phyloP scores from a whole-genome alignment of 176 grass and related monocot species.

The Thalia dealbata region DNA sequence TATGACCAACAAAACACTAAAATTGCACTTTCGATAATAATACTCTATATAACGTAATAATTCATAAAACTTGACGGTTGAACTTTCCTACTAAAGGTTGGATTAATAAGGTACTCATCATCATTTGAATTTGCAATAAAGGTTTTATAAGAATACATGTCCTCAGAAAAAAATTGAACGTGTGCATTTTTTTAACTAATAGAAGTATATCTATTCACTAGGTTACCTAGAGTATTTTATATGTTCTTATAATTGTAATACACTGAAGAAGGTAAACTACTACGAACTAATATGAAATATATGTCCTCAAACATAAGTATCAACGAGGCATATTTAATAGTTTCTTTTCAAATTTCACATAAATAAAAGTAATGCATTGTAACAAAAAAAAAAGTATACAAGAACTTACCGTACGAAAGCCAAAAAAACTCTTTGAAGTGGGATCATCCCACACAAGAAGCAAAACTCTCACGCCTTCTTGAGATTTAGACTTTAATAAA shows the following conservation, averaged over 20 bases:
- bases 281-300: neutral
- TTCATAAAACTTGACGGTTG: too few relatives aligned
- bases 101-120: too few relatives aligned
- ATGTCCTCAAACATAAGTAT: neutral
- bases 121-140: too few relatives aligned
- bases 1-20: neutral
- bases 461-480: constrained; percentile 66
- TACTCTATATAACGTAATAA: too few relatives aligned
- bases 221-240: neutral
- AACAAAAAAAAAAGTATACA: neutral
- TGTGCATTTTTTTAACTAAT: neutral
- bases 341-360: neutral
- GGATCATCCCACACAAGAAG: constrained; percentile 83
- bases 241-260: neutral
- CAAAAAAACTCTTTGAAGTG: constrained; percentile 57
- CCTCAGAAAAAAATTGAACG: neutral
- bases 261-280: neutral
- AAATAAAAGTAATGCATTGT: neutral
- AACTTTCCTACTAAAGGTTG: too few relatives aligned
- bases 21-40: neutral
- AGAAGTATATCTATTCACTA: neutral
- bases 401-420: constrained; percentile 22
- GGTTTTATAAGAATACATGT: too few relatives aligned
- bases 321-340: neutral
- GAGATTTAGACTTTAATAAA: constrained; percentile 60